A percentile compares a stretch with the other conserved stretches of the same genome.
Evolutionary conservation across 2,329 filamentous ascomycete species (phyloP).

Genomic region (Xylariales sp.): DNA sequence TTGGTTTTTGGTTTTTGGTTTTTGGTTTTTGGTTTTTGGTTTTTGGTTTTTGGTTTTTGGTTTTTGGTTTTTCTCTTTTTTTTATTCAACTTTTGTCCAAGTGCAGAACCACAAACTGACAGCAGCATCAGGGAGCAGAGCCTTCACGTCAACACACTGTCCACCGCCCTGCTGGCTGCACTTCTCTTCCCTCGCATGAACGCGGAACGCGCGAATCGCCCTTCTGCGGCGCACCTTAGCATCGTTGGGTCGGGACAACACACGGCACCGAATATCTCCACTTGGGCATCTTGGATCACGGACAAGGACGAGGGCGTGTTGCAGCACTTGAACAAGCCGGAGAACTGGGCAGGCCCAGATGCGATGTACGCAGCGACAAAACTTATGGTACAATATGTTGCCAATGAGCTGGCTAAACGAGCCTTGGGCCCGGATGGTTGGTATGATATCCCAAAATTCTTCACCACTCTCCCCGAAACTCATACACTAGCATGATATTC

Average conservation of each 20-base stretch:
- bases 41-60: too few relatives aligned
- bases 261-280: slow-evolving; percentile 10
- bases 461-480: not conserved
- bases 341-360: slow-evolving; percentile 18
- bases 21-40: too few relatives aligned
- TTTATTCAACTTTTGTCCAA: too few relatives aligned
- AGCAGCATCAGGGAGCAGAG: slow-evolving; percentile 36
- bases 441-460: too few relatives aligned
- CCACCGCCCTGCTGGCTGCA: slow-evolving; percentile 48
- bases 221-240: slow-evolving; percentile 17
- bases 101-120: too few relatives aligned
- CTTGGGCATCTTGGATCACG: slow-evolving; percentile 12
- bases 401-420: slow-evolving; percentile 15
- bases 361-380: slow-evolving; percentile 20
- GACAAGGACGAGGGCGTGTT: slow-evolving; percentile 14
- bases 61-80: too few relatives aligned
- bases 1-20: too few relatives aligned
- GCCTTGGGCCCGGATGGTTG: slow-evolving; percentile 14
- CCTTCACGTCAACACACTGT: slow-evolving; percentile 55
- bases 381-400: slow-evolving; percentile 17
- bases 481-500: not conserved
- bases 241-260: slow-evolving; percentile 18
- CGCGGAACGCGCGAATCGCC: slow-evolving; percentile 15
- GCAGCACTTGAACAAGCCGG: slow-evolving; percentile 17
- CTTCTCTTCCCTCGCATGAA: slow-evolving; percentile 45